Conservation (phyloP, 2,329 filamentous ascomycete genomes). For the Rhynchosporium secalis region DNA sequence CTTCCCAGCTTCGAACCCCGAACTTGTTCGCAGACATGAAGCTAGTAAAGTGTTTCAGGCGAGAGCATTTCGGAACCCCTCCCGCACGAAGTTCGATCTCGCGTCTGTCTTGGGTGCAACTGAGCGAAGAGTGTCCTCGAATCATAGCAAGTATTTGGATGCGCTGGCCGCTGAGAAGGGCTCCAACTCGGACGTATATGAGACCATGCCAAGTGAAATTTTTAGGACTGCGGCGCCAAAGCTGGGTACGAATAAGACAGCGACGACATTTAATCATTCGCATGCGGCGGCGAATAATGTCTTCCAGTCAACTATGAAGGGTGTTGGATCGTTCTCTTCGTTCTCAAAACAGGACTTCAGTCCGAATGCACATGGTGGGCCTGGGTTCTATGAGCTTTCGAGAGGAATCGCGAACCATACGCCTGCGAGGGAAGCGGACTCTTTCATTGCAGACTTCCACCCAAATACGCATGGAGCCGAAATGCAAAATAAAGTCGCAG, state of each 20-base stretch:
- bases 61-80: neutral
- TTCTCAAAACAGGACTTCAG: neutral
- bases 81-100: neutral
- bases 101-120: neutral
- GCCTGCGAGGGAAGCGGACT: neutral
- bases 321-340: neutral
- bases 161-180: neutral
- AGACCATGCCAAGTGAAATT: neutral
- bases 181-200: neutral
- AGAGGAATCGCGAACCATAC: neutral
- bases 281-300: constrained; percentile 5
- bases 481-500: neutral
- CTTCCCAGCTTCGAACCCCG: neutral
- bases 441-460: neutral
- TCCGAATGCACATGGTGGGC: neutral
- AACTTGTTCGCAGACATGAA: neutral
- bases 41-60: neutral
- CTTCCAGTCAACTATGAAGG: neutral
- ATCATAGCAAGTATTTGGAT: neutral
- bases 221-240: no score
- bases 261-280: constrained; percentile 1
- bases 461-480: neutral
- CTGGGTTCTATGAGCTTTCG: constrained; percentile 6
- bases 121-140: neutral
- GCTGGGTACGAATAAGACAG: neutral